Evolutionary conservation across 768 basidiomycete species (phyloP), one percentile per base, ranked within the genome.

Genomic region (Termitomyces sp.): DNA sequence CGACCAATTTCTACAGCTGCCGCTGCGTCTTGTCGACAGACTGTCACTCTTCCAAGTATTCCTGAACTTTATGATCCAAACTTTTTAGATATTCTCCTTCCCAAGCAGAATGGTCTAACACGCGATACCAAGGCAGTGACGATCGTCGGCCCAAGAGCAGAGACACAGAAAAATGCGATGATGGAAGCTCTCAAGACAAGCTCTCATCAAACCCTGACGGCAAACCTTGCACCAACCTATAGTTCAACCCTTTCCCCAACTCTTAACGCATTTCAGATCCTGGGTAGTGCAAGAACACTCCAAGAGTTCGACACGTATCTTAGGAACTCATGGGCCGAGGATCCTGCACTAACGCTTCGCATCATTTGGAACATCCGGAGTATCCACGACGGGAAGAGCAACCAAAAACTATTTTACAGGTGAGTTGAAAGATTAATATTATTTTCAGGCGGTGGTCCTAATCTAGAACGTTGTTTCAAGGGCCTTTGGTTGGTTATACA

Each of bases 311-410:
- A 76, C 49, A 36, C 46, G 0, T 65, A 75, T 46, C 76, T 90
- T 1, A 63, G 67, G 0, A 71, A 76, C 5, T 77, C n/a, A n/a
- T 91, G 87, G 87, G 67, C 64, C 27, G 81, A 85, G 57, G 83
- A 88, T 64, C 72, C 86, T 0, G 60, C 66, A 8, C 62, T 84
- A n/a, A 87, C 88, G 0, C 74, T 89, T 37, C 76, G 78, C 34
- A 73, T 89, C 56, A 86, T 91, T 59, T 89, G 87, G 85, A 82
- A 84, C 57, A 65, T 80, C 47, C 70, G 88, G 32, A 88, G 85
- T 37, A 89, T 91, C 32, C 86, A 87, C 56, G 85, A 90, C 43
- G 88, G 89, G 0, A 87, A 85, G 64, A 72, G 77, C 6, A 82
- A 83, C 46, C 84, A 79, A 59, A 82, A 85, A 56, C 68, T 71